phyloP scores from a whole-genome alignment of 345 rosid genomes.

The Aegle marmelos region DNA sequence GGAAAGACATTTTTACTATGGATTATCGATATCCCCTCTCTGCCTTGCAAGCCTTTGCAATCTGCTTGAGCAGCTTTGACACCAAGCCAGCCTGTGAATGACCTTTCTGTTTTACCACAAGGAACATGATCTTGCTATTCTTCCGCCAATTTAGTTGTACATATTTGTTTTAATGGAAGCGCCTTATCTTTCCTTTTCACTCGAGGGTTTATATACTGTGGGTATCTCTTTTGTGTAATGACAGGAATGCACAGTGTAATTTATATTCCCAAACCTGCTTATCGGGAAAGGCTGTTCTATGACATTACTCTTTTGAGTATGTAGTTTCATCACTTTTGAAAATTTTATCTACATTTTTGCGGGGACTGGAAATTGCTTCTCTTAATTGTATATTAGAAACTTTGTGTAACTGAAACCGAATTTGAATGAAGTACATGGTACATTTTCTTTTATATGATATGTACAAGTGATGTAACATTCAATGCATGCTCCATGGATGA shows the following conservation, averaged over 20 bases:
- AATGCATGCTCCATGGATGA: conserved; percentile 11
- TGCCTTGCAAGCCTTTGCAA: conserved; percentile 94
- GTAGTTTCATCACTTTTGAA: conserved; percentile 18
- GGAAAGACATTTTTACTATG: conserved; percentile 93
- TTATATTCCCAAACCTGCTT: conserved; percentile 18
- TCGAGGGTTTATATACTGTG: not conserved
- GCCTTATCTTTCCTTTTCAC: conserved; percentile 11
- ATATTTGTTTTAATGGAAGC: conserved; percentile 30
- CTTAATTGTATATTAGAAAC: not conserved
- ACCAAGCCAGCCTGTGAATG: conserved; percentile 92
- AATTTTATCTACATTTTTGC: conserved; percentile 4
- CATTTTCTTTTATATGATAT: conserved; percentile 16
- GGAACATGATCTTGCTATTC: conserved; percentile 16
- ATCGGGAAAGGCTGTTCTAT: conserved; percentile 7
- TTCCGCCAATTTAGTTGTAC: conserved; percentile 35
- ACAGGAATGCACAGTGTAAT: conserved; percentile 4
- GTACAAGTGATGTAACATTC: not conserved
- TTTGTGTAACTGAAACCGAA: not conserved
- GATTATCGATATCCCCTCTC: conserved; percentile 91
- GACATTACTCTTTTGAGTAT: not conserved
- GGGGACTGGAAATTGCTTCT: not conserved
- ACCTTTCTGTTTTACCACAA: conserved; percentile 16
- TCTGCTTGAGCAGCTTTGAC: conserved; percentile 95
- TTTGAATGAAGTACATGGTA: not conserved
- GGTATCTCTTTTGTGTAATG: conserved; percentile 16